Evolutionary conservation across 106 monocot species (phyloP), one percentile per base, ranked within the genome.

Genomic region (Dendrobium catenatum): DNA sequence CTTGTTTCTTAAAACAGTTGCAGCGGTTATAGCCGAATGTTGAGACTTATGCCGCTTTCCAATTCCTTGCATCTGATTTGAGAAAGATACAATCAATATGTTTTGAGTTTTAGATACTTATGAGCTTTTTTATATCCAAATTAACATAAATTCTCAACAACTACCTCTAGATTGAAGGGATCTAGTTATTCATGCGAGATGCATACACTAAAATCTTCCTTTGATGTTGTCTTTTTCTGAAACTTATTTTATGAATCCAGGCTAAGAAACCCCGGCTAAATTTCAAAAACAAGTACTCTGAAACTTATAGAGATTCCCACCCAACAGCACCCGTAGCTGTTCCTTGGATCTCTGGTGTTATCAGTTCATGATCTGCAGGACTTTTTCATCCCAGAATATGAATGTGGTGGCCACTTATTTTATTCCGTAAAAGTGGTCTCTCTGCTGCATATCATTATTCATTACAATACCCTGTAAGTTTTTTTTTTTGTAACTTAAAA

Each of bases 211-310:
- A 37, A 72, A 72, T 1, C 33, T 72, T 72, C 13, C 37, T 2
- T 72, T 51, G 15, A 13, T 51, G 51, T 13, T 51, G 51, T 37
- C 67, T 70, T 37, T 42, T 74, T 49, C 22, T 76, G 24, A 48
- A 27, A 9, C 18, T 49, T 49, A 0, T 42, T 74, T 42, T 43
- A 22, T 66, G 17, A 16, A 58, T 82, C 76, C 88, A 90, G 90
- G 88, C 87, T 10, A 61, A 81, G 8, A 74, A 77, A 1, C 90
- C 90, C 17, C 58, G 67, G 20, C 29, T 86, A 72, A 88, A 86
- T 81, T 90, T 90, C 79, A 90, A 90, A 74, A 82, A 86, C 81
- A 90, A 88, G 82, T 90, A 90, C 73, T 66, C 88, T 0, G 88
- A 90, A 79, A 72, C 83, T 3, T 90, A 90, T 55, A 79, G 90